These are phyloP conservation scores for Fusarium clavum DNA, from an alignment of 2,329 filamentous ascomycete genomes.

Conservation along the genomic window DNA sequence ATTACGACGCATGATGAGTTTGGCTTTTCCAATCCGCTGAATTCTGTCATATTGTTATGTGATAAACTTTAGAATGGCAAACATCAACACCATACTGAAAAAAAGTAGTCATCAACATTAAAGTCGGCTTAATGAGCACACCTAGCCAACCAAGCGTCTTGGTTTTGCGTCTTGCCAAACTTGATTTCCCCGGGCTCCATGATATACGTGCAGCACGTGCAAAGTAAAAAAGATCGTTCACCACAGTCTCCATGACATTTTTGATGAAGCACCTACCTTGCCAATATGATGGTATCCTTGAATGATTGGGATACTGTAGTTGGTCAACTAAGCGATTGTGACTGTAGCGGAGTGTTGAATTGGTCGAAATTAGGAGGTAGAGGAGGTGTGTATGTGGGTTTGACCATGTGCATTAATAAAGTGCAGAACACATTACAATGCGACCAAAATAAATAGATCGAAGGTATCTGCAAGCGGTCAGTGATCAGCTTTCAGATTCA, in stretches of 20 bases:
- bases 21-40: background rate
- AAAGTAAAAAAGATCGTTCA: background rate
- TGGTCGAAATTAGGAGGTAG: background rate
- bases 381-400: conserved; percentile 3
- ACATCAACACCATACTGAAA: background rate
- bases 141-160: background rate
- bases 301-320: conserved; percentile 1
- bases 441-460: conserved; percentile 2
- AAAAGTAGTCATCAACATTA: background rate
- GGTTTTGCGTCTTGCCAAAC: background rate
- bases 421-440: conserved; percentile 17
- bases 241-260: background rate
- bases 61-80: background rate
- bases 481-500: conserved; percentile 9
- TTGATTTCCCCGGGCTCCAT: background rate
- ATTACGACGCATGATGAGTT: background rate
- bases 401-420: conserved; percentile 25
- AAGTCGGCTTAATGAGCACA: too few species aligned
- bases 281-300: background rate
- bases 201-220: background rate
- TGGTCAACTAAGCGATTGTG: conserved; percentile 14
- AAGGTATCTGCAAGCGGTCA: conserved; percentile 21
- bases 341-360: background rate
- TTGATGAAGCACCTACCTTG: background rate
- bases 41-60: background rate